These are phyloP conservation scores for Aspergillus carbonarius DNA, from an alignment of 2,329 filamentous ascomycete genomes.

Conservation along the genomic window DNA sequence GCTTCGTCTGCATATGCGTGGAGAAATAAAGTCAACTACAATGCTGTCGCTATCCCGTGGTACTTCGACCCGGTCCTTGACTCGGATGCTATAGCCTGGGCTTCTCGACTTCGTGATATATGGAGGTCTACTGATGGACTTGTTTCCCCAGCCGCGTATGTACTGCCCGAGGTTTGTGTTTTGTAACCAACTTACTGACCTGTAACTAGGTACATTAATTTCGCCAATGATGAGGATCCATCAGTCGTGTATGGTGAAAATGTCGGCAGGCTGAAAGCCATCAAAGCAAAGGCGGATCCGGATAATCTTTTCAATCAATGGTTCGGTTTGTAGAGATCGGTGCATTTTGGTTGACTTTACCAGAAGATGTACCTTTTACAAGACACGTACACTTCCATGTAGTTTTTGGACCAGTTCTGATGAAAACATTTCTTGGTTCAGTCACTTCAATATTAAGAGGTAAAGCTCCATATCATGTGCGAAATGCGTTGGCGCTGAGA, in stretches of 20 bases:
- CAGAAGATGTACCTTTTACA: no score
- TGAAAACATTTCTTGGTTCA: no score
- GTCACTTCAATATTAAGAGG: no score
- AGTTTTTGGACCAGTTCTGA: no score
- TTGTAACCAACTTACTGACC: neutral
- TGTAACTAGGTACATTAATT: neutral
- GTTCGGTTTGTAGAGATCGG: neutral
- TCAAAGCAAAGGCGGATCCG: constrained; percentile 3
- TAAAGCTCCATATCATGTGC: no score
- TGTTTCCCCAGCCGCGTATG: constrained; percentile 3
- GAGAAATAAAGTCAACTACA: constrained; percentile 7
- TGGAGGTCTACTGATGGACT: constrained; percentile 5
- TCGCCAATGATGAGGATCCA: constrained; percentile 1
- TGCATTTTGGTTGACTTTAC: neutral
- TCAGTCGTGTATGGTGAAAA: constrained; percentile 2
- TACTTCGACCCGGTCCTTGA: constrained; percentile 2
- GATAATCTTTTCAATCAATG: neutral
- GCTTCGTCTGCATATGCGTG: constrained; percentile 2
- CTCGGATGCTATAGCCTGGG: neutral
- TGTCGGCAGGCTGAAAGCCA: neutral
- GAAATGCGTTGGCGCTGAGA: no score
- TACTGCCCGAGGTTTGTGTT: neutral
- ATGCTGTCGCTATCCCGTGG: constrained; percentile 4
- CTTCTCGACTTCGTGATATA: constrained; percentile 1
- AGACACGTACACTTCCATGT: no score